Base-by-base conservation (phyloP, 345 rosid species). In the Lepidium aucheri region DNA sequence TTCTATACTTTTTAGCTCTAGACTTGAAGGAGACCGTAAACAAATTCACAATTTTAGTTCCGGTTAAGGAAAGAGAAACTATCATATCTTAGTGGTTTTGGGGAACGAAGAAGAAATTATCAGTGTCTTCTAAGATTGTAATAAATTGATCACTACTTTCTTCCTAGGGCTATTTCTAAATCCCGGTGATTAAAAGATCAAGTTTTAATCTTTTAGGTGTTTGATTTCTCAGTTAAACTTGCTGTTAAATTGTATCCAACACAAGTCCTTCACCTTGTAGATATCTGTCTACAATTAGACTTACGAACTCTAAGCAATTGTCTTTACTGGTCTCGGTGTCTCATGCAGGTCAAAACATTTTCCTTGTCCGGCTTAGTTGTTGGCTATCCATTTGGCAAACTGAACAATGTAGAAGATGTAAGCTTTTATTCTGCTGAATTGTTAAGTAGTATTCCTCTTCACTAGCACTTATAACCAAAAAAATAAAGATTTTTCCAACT, bases 361-460 rank as follows among this genome's bases (percentile, higher is more conserved):
- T 82, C 84, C 15, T 50, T 94, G 52, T 64, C 46, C 1, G 96
- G 97, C 26, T 90, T 88, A 63, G 67, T 88, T 38, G 86, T 94
- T 68, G 97, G 95, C 69, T 69, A 67, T 71, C 97, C 97, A 18
- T 69, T 73, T 43, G 81, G 79, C 34, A 81, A 81, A 77, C 68
- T 43, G 4, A 63, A 59, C 51, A 61, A 15, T 9, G 20, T 70
- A 22, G 74, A 57, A 28, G 74, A 79, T 47, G 91, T 90, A 60
- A 56, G 89, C 18, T 73, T 59, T 41, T 69, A 46, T 10, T 53
- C 50, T 38, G 12, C 4, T 63, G 35, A 36, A 22, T 46, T 44
- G 22, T 20, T 62, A 36, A 28, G 26, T 63, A 14, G 34, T 12
- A 20, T 44, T 20, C 64, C 53, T 49, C 64, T 24, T 33, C 16